phyloP scores from a whole-genome alignment of 441 rosid species.

The Isatis lusitanica region DNA sequence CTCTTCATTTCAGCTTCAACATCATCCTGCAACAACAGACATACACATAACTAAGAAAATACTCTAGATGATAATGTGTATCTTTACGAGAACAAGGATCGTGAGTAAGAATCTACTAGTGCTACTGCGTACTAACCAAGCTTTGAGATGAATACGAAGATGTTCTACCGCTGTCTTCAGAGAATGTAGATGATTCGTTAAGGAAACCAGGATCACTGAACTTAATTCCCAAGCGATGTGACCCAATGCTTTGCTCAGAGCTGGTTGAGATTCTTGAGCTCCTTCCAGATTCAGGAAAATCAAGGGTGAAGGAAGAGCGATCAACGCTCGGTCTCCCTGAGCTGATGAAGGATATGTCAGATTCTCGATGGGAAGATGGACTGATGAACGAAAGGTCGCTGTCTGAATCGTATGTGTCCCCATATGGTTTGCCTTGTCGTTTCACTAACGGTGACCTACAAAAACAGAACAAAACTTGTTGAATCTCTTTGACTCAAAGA shows the following conservation, averaged over 20 bases:
- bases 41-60: neutral
- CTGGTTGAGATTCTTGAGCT: conserved; percentile 51
- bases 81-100: neutral
- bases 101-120: neutral
- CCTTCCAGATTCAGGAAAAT: conserved; percentile 45
- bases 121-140: conserved; percentile 45
- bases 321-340: conserved; percentile 84
- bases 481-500: neutral
- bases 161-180: conserved; percentile 57
- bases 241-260: conserved; percentile 66
- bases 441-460: conserved; percentile 51
- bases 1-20: conserved; percentile 90
- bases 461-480: neutral
- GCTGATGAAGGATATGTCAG: conserved; percentile 85
- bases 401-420: conserved; percentile 58
- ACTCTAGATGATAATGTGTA: neutral
- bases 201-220: conserved; percentile 45
- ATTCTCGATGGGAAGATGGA: conserved; percentile 58
- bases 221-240: conserved; percentile 48
- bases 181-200: conserved; percentile 48
- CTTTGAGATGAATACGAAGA: conserved; percentile 58
- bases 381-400: conserved; percentile 44
- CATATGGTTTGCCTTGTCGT: conserved; percentile 29
- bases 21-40: conserved; percentile 60
- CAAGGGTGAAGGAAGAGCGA: conserved; percentile 47